Evolutionary conservation across 352 stramenopile genomes (phyloP).

Genomic region (Phytopythium mirpurense): DNA sequence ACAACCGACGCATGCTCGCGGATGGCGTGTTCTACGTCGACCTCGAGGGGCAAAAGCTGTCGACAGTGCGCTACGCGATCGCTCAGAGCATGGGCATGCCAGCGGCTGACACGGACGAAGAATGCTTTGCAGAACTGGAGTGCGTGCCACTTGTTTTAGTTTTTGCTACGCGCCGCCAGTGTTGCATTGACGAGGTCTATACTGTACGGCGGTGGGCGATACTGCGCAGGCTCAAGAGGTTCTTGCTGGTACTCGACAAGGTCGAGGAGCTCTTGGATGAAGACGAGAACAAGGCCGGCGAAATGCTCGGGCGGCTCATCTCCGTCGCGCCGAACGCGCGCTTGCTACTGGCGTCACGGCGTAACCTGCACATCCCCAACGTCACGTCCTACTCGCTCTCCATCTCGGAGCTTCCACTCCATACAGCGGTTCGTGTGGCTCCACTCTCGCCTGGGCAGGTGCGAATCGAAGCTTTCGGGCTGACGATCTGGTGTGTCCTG

Average conservation of each 20-base stretch:
- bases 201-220: neutral
- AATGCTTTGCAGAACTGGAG: slow-evolving; percentile 73
- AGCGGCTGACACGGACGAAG: slow-evolving; percentile 65
- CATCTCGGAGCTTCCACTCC: slow-evolving; percentile 61
- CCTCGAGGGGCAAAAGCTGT: slow-evolving; percentile 75
- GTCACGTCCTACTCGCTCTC: slow-evolving; percentile 76
- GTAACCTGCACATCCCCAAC: slow-evolving; percentile 71
- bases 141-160: slow-evolving; percentile 8
- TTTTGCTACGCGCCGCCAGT: neutral
- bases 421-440: slow-evolving; percentile 41
- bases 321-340: slow-evolving; percentile 63
- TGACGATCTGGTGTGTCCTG: neutral
- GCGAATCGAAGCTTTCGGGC: neutral
- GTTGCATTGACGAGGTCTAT: slow-evolving; percentile 2
- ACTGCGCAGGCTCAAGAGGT: slow-evolving; percentile 41
- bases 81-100: slow-evolving; percentile 74
- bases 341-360: slow-evolving; percentile 61
- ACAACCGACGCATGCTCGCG: slow-evolving; percentile 71
- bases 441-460: too few species aligned
- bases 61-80: slow-evolving; percentile 76
- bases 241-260: slow-evolving; percentile 75
- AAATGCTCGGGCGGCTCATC: slow-evolving; percentile 64
- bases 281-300: slow-evolving; percentile 66
- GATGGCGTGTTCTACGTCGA: slow-evolving; percentile 84
- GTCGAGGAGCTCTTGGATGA: slow-evolving; percentile 75